Percentiles rank a stretch among this genome's conserved stretches.
phyloP scores from a whole-genome alignment of 163 green algal species.

The Scenedesmus sp. region DNA sequence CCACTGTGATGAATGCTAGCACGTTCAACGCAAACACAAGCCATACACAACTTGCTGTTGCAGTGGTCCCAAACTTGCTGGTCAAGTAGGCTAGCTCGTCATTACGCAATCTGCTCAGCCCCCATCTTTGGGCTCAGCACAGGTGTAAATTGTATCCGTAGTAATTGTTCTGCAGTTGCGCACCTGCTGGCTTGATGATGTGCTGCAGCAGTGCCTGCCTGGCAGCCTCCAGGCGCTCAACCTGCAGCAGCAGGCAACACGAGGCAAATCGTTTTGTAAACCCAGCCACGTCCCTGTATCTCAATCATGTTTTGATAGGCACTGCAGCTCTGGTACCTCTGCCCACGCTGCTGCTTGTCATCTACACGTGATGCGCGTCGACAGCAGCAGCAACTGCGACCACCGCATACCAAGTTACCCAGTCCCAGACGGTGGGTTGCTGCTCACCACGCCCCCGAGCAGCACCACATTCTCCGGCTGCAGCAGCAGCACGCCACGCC shows the following conservation, averaged over 20 bases:
- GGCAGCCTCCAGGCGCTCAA: conserved; percentile 28
- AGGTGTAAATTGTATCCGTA: not conserved
- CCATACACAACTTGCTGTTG: not conserved
- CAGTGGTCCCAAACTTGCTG: no score
- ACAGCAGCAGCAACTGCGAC: not conserved
- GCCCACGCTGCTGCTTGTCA: no score
- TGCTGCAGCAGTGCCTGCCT: conserved; percentile 38
- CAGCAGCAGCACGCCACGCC: conserved; percentile 54
- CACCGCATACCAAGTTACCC: no score
- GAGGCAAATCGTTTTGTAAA: not conserved
- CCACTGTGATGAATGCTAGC: not conserved
- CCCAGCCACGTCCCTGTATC: not conserved
- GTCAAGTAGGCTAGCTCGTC: no score
- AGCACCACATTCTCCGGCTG: conserved; percentile 48
- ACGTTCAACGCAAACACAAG: no score
- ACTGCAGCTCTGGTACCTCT: not conserved
- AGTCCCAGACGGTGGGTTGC: not conserved
- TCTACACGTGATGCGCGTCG: not conserved
- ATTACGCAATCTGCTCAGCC: no score
- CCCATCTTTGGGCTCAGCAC: not conserved
- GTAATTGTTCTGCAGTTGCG: not conserved
- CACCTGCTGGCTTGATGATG: conserved; percentile 43
- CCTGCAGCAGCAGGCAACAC: conserved; percentile 29
- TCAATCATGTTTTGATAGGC: not conserved
- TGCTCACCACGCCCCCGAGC: conserved; percentile 44